Evolutionary conservation across 352 stramenopile species (phyloP).

Genomic region (Globisporangium heterothallicum): DNA sequence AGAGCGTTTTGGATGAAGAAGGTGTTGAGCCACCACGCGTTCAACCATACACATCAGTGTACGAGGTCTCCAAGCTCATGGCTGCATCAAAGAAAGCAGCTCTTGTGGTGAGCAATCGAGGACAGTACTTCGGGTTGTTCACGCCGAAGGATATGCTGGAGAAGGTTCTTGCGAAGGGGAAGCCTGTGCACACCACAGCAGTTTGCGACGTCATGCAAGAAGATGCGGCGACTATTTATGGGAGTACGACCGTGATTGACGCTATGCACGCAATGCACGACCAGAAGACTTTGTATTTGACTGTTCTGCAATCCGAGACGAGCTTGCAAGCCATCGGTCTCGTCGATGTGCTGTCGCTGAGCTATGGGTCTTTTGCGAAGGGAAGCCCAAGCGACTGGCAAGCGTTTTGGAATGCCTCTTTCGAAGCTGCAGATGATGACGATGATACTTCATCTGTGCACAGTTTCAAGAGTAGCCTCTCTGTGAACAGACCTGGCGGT

Average conservation of each 20-base stretch:
- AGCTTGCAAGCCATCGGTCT: constrained; percentile 68
- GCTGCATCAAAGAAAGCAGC: constrained; percentile 91
- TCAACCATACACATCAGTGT: constrained; percentile 88
- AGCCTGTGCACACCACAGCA: constrained; percentile 88
- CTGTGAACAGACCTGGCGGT: constrained; percentile 35
- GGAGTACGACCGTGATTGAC: constrained; percentile 68
- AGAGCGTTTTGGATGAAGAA: constrained; percentile 81
- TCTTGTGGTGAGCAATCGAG: constrained; percentile 91
- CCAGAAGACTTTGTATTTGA: constrained; percentile 80
- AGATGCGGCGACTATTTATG: constrained; percentile 66
- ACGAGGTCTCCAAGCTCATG: constrained; percentile 93
- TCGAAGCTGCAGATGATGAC: constrained; percentile 72
- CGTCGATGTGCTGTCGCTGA: constrained; percentile 85
- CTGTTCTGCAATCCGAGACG: constrained; percentile 69
- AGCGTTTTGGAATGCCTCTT: constrained; percentile 88
- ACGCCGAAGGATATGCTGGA: constrained; percentile 98
- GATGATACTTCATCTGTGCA: constrained; percentile 75
- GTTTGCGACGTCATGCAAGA: constrained; percentile 91
- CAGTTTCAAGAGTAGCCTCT: constrained; percentile 79
- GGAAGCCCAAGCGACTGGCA: constrained; percentile 84
- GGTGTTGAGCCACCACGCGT: constrained; percentile 68
- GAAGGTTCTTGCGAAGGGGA: constrained; percentile 90
- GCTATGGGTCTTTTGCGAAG: constrained; percentile 87
- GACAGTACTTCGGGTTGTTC: constrained; percentile 94
- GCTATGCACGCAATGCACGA: constrained; percentile 88